Evolutionary conservation across 2,329 filamentous ascomycete genomes (phyloP), one percentile per base, ranked within the genome.

Genomic region (Fusarium sororula): DNA sequence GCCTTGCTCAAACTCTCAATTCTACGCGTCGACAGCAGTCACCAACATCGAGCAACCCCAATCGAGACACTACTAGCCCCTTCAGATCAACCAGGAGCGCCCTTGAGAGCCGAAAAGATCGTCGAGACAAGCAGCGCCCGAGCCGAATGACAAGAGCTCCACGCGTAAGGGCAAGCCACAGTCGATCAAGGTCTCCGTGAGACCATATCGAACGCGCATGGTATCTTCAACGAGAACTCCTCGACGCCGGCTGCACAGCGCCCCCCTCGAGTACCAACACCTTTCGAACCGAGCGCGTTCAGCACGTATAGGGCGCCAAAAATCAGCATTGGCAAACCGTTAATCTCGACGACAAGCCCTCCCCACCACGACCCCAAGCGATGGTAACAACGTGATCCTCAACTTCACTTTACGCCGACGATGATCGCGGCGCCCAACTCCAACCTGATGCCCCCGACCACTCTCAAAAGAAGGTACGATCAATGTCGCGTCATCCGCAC

Each of bases 261-360:
- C 5, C 5, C 24, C 24, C 24, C 24, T 24, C 24, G 24, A 24
- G 24, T 24, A 24, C 24, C 24, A 24, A 24, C 24, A 24, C 24
- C 24, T 24, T 24, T 24, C 24, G 24, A 24, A 24, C 24, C 5
- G 12, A 26, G 5, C 24, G 5, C 24, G 7, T 20, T 20, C 0
- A 14, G 7, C 7, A 0, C 42, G 44, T 20, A 10, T 9, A 9
- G 0, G 12, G 17, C 4, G 44, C 44, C 17, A 14, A 45, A 4
- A 14, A 4, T 0, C 4, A 45, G 44, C 0, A 26, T 20, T 13
- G 0, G 5, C 3, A 6, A 14, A 2, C 4, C 4, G 44, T 26
- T 2, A 9, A 20, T 26, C 24, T 26, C 17, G 2, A 26, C 17
- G 12, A 45, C 24, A 45, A 26, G 44, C 12, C 12, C 5, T 26